Evolutionary conservation across 2,329 filamentous ascomycete genomes (phyloP).

Genomic region (Xylaria digitata): DNA sequence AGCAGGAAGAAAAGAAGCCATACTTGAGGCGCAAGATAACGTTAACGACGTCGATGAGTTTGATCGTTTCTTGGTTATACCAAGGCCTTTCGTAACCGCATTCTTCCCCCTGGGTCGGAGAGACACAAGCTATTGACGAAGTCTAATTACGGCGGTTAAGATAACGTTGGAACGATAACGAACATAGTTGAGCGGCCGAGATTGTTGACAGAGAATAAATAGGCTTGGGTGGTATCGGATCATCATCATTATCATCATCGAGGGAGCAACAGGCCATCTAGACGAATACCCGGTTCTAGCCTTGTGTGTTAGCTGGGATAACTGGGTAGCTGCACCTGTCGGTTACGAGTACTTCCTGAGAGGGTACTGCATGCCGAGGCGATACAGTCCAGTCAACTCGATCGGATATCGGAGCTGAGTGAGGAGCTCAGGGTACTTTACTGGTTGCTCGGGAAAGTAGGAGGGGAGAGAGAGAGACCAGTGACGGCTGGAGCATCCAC

Average conservation of each 20-base stretch:
- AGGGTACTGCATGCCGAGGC: conserved; percentile 11
- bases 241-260: not conserved
- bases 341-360: not conserved
- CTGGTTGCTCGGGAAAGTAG: not conserved
- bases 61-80: not conserved
- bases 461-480: not conserved
- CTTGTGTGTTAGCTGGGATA: too few relatives aligned
- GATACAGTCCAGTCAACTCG: conserved; percentile 13
- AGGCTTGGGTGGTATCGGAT: not conserved
- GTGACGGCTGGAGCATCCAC: not conserved
- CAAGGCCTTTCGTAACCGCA: not conserved
- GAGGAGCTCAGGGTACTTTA: conserved; percentile 14
- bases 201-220: conserved; percentile 9
- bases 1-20: conserved; percentile 9
- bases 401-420: conserved; percentile 28
- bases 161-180: conserved; percentile 10
- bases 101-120: not conserved
- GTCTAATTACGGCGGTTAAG: not conserved
- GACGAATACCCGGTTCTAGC: too few relatives aligned
- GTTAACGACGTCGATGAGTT: conserved; percentile 3
- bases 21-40: not conserved
- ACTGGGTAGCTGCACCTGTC: too few relatives aligned
- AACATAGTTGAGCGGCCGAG: conserved; percentile 3
- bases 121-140: conserved; percentile 8
- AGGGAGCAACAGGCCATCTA: too few relatives aligned